phyloP scores from a whole-genome alignment of 768 basidiomycete genomes.

The Macrolepiota dolichaula region DNA sequence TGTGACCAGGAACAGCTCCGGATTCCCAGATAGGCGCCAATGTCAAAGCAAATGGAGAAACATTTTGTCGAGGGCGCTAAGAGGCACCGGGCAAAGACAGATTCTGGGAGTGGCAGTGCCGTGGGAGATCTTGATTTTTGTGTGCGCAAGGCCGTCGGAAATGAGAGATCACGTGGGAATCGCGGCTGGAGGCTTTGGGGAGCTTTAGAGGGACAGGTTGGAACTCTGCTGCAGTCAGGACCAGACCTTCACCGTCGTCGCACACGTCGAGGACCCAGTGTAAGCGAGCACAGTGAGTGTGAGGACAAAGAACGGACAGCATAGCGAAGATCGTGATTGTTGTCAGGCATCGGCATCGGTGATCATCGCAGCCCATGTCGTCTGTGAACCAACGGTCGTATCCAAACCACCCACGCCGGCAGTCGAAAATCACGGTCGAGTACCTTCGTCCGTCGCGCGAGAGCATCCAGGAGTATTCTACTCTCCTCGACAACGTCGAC shows the following conservation, averaged over 20 bases:
- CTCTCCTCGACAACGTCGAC: constrained; percentile 62
- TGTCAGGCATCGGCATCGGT: constrained; percentile 2
- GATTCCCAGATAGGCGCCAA: too few species aligned
- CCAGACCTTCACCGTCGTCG: background rate
- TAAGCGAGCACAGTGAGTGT: too few species aligned
- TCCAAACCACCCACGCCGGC: constrained; percentile 38
- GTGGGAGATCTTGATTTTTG: background rate
- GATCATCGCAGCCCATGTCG: constrained; percentile 29
- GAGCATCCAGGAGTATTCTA: constrained; percentile 75
- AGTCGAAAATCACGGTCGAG: constrained; percentile 70
- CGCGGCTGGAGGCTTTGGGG: background rate
- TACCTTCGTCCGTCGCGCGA: constrained; percentile 73
- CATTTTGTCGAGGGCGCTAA: too few species aligned
- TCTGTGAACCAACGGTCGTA: constrained; percentile 42
- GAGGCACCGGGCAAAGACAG: too few species aligned
- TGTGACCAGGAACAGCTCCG: too few species aligned
- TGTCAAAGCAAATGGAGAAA: too few species aligned
- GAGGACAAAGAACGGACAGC: too few species aligned
- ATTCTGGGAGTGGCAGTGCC: background rate
- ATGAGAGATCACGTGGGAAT: background rate
- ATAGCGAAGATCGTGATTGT: background rate
- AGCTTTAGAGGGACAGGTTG: background rate
- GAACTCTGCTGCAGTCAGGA: too few species aligned
- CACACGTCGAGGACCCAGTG: background rate
- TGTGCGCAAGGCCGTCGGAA: too few species aligned